Evolutionary conservation across 192 early-diverging fungal genomes (phyloP).

Genomic region (Coemansia sp.): DNA sequence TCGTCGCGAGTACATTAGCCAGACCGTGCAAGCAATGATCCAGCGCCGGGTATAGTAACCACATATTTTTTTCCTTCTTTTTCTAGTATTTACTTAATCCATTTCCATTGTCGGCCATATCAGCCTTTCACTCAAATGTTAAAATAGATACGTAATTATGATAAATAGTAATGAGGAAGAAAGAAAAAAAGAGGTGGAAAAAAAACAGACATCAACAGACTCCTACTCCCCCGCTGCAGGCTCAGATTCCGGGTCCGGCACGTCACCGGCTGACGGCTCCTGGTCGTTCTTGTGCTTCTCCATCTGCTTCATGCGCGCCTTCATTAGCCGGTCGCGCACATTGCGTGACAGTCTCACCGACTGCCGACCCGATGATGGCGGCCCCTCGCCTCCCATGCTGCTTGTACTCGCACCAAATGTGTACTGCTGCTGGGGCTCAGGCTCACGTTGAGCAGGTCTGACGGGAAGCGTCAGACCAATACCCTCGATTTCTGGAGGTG

Average conservation of each 20-base stretch:
- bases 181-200: background rate
- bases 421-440: background rate
- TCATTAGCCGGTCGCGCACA: conserved; percentile 51
- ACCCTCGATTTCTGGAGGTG: background rate
- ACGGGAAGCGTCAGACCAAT: conserved; percentile 5
- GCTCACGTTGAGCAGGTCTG: background rate
- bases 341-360: conserved; percentile 37
- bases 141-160: background rate
- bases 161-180: conserved; percentile 1
- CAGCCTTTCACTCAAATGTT: too few species aligned
- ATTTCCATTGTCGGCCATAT: too few species aligned
- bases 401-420: background rate
- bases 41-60: conserved; percentile 10
- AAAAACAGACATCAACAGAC: background rate
- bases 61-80: too few species aligned
- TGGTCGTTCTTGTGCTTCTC: conserved; percentile 29
- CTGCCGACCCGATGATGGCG: background rate
- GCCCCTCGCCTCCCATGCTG: background rate
- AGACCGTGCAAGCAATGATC: conserved; percentile 62
- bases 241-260: background rate
- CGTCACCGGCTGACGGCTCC: background rate
- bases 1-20: conserved; percentile 89
- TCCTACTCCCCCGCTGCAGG: background rate
- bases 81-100: too few species aligned
- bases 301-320: conserved; percentile 50